Evolutionary conservation across 805 yeast genomes (phyloP), one percentile per base, ranked within the genome.

Genomic region (Alloascoidea africana): DNA sequence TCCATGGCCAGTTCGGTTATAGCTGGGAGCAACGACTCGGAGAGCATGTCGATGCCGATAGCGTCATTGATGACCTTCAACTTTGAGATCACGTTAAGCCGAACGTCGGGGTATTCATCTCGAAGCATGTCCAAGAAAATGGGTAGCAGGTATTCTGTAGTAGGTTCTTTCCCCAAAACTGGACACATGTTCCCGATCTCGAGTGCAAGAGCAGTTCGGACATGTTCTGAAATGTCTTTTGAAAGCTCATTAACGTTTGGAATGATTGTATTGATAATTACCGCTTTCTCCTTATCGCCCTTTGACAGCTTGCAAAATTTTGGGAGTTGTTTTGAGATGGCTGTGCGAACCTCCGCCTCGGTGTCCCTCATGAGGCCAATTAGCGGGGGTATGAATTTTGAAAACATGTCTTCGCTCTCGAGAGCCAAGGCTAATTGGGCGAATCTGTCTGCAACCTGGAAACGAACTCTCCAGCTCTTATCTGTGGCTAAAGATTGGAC

Each of bases 381-480:
- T 53, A 89, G 78, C 35, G 87, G 81, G 32, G 78, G 77, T 36
- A 76, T 73, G 44, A 79, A 66, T 32, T 66, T 68, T 14, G 58
- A 46, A 50, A 77, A 64, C 45, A 60, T 62, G 30, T 68, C 72
- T 36, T 71, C 66, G 42, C 67, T 64, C 46, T 66, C 64, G 51
- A 87, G 76, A 45, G 73, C 75, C 14, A 60, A 48, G 2, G 93
- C 84, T 42, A 91, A 69, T 44, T 66, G 63, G 47, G 77, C 82
- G 52, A 86, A 87, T 49, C 86, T 71, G 54, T 89, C 96, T n/a
- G 96, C 95, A 27, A 94, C 94, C 77, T 91, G 86, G 60, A 89
- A 91, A 52, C 98, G 77, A 41, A 91, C 97, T 58, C 98, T 76
- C 99, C 99, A 91, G 51, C 94, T 80, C 58, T 83, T 85, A 61